phyloP scores from a whole-genome alignment of 345 rosid species.

The Laguncularia racemosa region DNA sequence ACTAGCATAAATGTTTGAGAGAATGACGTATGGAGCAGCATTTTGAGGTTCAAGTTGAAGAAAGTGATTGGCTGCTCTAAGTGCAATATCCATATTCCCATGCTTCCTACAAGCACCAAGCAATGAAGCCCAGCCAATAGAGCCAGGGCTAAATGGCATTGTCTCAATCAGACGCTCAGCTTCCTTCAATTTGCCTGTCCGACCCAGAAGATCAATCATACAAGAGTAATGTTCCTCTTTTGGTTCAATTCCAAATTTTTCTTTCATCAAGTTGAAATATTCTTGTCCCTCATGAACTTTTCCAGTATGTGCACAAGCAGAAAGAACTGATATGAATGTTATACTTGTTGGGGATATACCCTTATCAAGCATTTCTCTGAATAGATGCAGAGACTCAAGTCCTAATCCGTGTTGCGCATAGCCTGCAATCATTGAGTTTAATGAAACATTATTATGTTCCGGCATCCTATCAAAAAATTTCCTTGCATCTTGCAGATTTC shows the following conservation, averaged over 20 bases:
- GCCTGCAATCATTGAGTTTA: slow-evolving; percentile 74
- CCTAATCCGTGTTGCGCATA: slow-evolving; percentile 75
- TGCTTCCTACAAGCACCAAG: slow-evolving; percentile 79
- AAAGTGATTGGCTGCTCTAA: slow-evolving; percentile 59
- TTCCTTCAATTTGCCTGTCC: slow-evolving; percentile 72
- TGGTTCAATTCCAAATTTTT: slow-evolving; percentile 60
- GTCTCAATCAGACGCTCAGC: slow-evolving; percentile 67
- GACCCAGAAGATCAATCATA: slow-evolving; percentile 78
- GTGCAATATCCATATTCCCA: slow-evolving; percentile 55
- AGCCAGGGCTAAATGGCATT: slow-evolving; percentile 63
- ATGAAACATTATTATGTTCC: slow-evolving; percentile 52
- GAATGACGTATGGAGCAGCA: slow-evolving; percentile 76
- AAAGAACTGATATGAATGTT: slow-evolving; percentile 79
- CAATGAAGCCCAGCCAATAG: slow-evolving; percentile 70
- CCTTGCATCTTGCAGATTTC: slow-evolving; percentile 66
- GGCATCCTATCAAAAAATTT: slow-evolving; percentile 63
- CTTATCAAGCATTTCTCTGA: slow-evolving; percentile 51
- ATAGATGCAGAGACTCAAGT: slow-evolving; percentile 46
- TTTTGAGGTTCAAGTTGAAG: slow-evolving; percentile 60
- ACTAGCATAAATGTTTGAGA: slow-evolving; percentile 66
- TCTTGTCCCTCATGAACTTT: slow-evolving; percentile 52
- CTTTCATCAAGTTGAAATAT: slow-evolving; percentile 63
- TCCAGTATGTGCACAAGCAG: slow-evolving; percentile 85
- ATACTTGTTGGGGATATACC: slow-evolving; percentile 51
- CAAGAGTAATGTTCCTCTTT: slow-evolving; percentile 85